phyloP scores from a whole-genome alignment of 2,329 filamentous ascomycete species.

The Ophiostoma piceae region DNA sequence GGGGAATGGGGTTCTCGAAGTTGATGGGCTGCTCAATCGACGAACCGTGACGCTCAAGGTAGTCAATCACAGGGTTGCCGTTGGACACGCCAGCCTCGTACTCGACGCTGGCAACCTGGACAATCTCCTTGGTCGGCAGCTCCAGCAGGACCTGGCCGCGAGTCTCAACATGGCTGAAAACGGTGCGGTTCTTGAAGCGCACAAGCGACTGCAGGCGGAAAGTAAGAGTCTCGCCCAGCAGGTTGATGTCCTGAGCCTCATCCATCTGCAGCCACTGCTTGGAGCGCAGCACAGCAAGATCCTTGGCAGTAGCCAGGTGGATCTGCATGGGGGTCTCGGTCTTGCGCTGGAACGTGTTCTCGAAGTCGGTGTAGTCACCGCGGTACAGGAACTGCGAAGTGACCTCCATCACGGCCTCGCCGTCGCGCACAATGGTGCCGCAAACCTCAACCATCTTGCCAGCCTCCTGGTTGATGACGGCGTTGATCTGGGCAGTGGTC shows the following conservation, averaged over 20 bases:
- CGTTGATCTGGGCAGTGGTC: slow-evolving; percentile 93
- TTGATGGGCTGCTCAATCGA: slow-evolving; percentile 93
- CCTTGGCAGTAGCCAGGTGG: slow-evolving; percentile 78
- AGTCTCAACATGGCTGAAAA: slow-evolving; percentile 89
- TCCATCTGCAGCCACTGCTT: slow-evolving; percentile 98
- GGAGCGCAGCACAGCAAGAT: slow-evolving; percentile 86
- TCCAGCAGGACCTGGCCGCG: slow-evolving; percentile 88
- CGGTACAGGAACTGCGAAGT: slow-evolving; percentile 98
- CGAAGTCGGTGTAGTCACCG: slow-evolving; percentile 83
- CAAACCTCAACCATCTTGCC: slow-evolving; percentile 99
- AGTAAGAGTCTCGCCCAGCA: slow-evolving; percentile 86
- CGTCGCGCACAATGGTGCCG: slow-evolving; percentile 83
- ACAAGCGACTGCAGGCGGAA: slow-evolving; percentile 93
- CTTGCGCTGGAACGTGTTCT: slow-evolving; percentile 99
- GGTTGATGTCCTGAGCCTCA: slow-evolving; percentile 63
- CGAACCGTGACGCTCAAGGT: slow-evolving; percentile 83
- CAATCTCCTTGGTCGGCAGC: slow-evolving; percentile 92
- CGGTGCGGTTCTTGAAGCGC: slow-evolving; percentile 88
- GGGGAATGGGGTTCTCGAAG: slow-evolving; percentile 94
- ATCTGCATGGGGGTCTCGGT: slow-evolving; percentile 92
- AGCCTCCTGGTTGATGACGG: slow-evolving; percentile 95
- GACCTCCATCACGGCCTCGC: slow-evolving; percentile 90
- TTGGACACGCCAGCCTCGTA: slow-evolving; percentile 89
- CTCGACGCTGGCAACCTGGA: slow-evolving; percentile 94
- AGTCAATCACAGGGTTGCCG: slow-evolving; percentile 95